These are phyloP conservation scores for Neurospora sp. DNA, from an alignment of 2,329 filamentous ascomycete genomes.

Conservation along the genomic window DNA sequence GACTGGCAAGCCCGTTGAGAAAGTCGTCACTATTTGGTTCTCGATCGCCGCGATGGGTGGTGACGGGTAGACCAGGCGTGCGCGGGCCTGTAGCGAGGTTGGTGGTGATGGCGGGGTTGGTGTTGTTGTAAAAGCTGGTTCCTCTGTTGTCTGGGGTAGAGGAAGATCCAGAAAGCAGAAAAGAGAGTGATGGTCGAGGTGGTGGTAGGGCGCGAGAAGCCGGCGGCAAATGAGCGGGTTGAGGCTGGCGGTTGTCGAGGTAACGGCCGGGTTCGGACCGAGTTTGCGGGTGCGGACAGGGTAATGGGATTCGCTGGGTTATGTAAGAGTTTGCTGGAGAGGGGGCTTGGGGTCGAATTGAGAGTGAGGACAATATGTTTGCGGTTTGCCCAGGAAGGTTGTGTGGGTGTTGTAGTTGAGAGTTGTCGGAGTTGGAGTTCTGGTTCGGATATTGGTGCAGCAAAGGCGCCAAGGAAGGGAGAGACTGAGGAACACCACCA, in stretches of 20 bases:
- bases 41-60: not conserved
- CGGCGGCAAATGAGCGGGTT: not conserved
- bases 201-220: not conserved
- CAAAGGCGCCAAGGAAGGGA: not conserved
- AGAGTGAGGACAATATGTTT: not conserved
- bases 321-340: not conserved
- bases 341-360: not conserved
- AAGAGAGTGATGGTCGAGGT: not conserved
- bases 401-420: not conserved
- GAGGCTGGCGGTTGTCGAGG: not conserved
- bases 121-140: not conserved
- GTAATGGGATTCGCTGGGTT: not conserved
- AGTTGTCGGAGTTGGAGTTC: not conserved
- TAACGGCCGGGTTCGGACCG: not conserved
- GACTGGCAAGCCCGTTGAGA: conserved; percentile 7
- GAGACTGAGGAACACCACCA: not conserved
- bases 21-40: conserved; percentile 12
- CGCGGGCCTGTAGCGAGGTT: not conserved
- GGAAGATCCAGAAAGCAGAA: not conserved
- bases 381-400: not conserved
- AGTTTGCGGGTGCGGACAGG: not conserved
- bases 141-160: not conserved
- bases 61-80: not conserved
- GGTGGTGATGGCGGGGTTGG: not conserved
- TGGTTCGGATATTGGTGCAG: not conserved